Conservation (phyloP, 2,329 filamentous ascomycete species). For the Tetracladium maxilliforme region DNA sequence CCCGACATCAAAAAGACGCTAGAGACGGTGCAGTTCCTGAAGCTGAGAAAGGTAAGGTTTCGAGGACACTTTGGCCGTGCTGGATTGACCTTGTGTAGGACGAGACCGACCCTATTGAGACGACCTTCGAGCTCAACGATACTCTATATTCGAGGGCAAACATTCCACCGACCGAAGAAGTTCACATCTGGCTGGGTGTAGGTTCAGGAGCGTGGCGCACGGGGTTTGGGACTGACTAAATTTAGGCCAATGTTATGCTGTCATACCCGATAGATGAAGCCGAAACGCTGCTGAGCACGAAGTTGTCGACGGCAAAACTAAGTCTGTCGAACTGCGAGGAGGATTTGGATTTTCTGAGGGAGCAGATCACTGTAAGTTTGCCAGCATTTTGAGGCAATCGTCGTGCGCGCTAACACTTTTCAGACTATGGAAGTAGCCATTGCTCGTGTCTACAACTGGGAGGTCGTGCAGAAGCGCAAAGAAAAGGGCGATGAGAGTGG, state of each 20-base stretch:
- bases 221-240: neutral
- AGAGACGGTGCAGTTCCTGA: conserved; percentile 78
- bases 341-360: conserved; percentile 85
- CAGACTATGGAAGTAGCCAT: conserved; percentile 94
- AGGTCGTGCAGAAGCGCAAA: conserved; percentile 89
- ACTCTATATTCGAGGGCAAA: conserved; percentile 84
- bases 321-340: conserved; percentile 85
- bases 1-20: conserved; percentile 94
- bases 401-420: conserved; percentile 4
- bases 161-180: conserved; percentile 72
- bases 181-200: conserved; percentile 94
- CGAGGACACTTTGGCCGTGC: conserved; percentile 1
- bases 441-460: conserved; percentile 98
- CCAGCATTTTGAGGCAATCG: conserved; percentile 9
- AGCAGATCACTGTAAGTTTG: conserved; percentile 77
- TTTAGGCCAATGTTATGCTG: conserved; percentile 88
- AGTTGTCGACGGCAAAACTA: conserved; percentile 64
- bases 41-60: conserved; percentile 49
- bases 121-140: conserved; percentile 92
- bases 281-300: conserved; percentile 60
- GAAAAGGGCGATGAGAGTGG: conserved; percentile 61
- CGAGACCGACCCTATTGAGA: conserved; percentile 61
- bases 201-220: conserved; percentile 11
- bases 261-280: conserved; percentile 87
- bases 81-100: conserved; percentile 19